Evolutionary conservation across 1,139 yeast species (phyloP), one percentile per base, ranked within the genome.

Genomic region (Kurtzmaniella natalensis): DNA sequence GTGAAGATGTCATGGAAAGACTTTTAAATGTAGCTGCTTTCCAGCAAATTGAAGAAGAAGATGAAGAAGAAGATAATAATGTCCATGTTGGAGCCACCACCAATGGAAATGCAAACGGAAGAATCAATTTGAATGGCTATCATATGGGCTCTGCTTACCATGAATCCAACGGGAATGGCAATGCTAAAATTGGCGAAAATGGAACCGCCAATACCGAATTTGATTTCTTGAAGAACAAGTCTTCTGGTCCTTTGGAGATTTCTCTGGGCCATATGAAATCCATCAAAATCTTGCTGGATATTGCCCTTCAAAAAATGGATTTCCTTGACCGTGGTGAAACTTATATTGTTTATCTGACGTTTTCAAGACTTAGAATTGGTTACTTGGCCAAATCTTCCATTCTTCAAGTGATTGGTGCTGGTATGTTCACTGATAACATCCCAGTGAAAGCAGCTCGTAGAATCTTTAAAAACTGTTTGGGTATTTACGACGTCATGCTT

Each of bases 311-410:
- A 38, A 68, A 64, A 42, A 58, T 62, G 61, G 67, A 64, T 43
- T 54, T 60, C 37, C 58, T 69, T 40, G 74, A 69, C 45, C 50
- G 69, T 34, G 75, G 74, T 28, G 73, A 68, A 38, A 50, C 68
- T 5, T 68, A 61, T 41, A 58, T 68, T 36, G 71, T 68, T 13
- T 69, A 68, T 44, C 66, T 72, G 1, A 59, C 70, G 14, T 56
- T 53, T 37, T 49, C 52, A 33, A 48, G 74, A 32, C 57, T 70
- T 39, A 60, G 58, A 43, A 50, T 60, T 25, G 74, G 73, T 3
- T 67, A 66, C 41, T 51, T 59, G 34, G 64, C 73, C 2, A 69
- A 68, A 42, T 51, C 66, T 26, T 50, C 51, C 41, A 60, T 57
- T 37, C 50, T 70, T 22, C 72, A 67, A 44, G 63, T 67, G 7